Evolutionary conservation across 2,329 filamentous ascomycete genomes (phyloP).

Genomic region (Fusarium sp.): DNA sequence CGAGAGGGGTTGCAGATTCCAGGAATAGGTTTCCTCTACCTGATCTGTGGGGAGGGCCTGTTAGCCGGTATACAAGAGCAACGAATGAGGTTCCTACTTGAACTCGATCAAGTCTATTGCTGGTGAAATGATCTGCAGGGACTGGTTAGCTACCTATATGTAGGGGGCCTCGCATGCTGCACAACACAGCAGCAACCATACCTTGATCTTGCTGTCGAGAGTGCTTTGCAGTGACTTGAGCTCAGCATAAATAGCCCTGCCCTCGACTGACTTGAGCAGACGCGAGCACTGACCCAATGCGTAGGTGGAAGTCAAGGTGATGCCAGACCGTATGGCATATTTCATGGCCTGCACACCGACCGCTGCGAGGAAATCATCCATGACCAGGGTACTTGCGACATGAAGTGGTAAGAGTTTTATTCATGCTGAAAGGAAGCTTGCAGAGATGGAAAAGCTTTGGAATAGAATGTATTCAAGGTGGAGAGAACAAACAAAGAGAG

Average conservation of each 20-base stretch:
- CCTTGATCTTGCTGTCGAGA: constrained; percentile 87
- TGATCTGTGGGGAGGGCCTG: constrained; percentile 53
- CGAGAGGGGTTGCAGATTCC: constrained; percentile 86
- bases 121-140: constrained; percentile 81
- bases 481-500: constrained; percentile 4
- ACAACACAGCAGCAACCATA: constrained; percentile 47
- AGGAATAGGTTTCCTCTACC: constrained; percentile 70
- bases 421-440: constrained; percentile 25
- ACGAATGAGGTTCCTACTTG: constrained; percentile 66
- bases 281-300: constrained; percentile 85
- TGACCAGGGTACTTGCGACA: constrained; percentile 52
- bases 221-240: constrained; percentile 78
- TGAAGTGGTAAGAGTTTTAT: constrained; percentile 5
- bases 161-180: constrained; percentile 5
- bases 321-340: constrained; percentile 89
- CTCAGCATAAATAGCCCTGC: constrained; percentile 75
- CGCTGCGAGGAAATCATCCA: constrained; percentile 75
- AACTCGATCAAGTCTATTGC: constrained; percentile 94
- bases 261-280: constrained; percentile 81
- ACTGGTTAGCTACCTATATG: constrained; percentile 9
- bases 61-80: constrained; percentile 21
- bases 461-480: background rate
- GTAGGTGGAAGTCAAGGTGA: constrained; percentile 86
- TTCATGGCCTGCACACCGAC: constrained; percentile 82
- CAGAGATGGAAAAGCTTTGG: background rate